phyloP scores from a whole-genome alignment of 768 basidiomycete species.

The Lactarius indigo region DNA sequence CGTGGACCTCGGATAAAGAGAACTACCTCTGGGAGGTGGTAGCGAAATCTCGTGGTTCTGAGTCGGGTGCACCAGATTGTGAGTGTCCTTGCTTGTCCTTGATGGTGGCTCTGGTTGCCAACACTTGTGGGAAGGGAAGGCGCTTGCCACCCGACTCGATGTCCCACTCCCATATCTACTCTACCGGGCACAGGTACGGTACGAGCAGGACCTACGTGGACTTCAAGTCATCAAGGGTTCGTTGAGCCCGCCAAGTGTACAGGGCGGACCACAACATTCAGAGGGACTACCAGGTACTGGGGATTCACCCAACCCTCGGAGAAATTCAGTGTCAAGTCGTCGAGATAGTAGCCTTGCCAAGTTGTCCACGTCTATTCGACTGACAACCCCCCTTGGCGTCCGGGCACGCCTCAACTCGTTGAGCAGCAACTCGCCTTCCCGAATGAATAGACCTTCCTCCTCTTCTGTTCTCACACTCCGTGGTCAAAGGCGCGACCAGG shows the following conservation, averaged over 20 bases:
- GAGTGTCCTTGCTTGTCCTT: constrained; percentile 32
- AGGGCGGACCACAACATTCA: constrained; percentile 31
- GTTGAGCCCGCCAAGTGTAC: constrained; percentile 45
- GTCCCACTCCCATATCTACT: constrained; percentile 83
- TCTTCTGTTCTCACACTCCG: constrained; percentile 72
- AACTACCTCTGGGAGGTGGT: constrained; percentile 86
- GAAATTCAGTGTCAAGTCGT: constrained; percentile 19
- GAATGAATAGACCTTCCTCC: constrained; percentile 48
- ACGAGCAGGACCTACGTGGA: constrained; percentile 80
- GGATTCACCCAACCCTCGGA: constrained; percentile 23
- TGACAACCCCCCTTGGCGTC: constrained; percentile 56
- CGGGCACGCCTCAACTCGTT: constrained; percentile 71
- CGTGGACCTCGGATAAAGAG: constrained; percentile 83
- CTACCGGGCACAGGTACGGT: constrained; percentile 78
- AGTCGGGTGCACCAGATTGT: constrained; percentile 79
- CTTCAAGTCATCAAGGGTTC: constrained; percentile 67
- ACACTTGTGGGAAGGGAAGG: constrained; percentile 59
- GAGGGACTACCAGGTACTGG: constrained; percentile 13
- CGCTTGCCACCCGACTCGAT: constrained; percentile 70
- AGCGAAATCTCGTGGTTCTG: constrained; percentile 67
- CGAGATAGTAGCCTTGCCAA: constrained; percentile 28
- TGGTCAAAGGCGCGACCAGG: constrained; percentile 22
- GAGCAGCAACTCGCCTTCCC: constrained; percentile 46
- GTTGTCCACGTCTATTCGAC: constrained; percentile 42
- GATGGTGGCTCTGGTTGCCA: background rate